Percentiles rank a stretch among this genome's conserved stretches.
These are phyloP conservation scores for Erysimum cheiri DNA, from an alignment of 441 rosid genomes.

Conservation along the genomic window DNA sequence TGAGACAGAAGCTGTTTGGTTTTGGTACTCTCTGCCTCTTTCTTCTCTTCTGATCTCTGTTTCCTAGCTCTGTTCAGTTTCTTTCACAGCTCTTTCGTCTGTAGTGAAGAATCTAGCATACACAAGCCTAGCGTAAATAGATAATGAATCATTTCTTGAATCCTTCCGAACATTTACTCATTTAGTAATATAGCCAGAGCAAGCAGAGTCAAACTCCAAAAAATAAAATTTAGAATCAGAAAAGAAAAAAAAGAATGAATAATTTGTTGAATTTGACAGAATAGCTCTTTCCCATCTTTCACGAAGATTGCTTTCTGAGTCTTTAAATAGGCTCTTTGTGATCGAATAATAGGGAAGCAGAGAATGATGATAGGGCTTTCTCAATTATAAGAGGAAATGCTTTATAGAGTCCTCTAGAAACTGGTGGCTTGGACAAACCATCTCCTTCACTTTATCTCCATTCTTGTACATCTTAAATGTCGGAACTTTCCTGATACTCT, in stretches of 20 bases:
- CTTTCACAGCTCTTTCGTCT: background rate
- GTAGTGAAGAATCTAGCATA: background rate
- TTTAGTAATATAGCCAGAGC: constrained; percentile 23
- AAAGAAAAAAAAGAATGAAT: constrained; percentile 37
- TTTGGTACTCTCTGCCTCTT: background rate
- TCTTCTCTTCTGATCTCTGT: background rate
- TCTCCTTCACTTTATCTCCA: constrained; percentile 61
- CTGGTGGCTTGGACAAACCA: constrained; percentile 58
- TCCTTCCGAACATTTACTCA: constrained; percentile 35
- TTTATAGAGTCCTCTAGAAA: constrained; percentile 57
- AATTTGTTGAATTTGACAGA: constrained; percentile 38
- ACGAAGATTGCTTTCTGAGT: constrained; percentile 28
- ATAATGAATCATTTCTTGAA: constrained; percentile 34
- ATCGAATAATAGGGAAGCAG: constrained; percentile 25
- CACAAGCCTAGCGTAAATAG: background rate
- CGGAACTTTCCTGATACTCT: constrained; percentile 53
- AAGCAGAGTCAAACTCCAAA: constrained; percentile 30
- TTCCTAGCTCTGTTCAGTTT: background rate
- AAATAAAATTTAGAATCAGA: background rate
- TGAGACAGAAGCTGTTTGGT: background rate
- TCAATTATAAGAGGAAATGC: constrained; percentile 43
- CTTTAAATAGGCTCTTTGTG: constrained; percentile 28
- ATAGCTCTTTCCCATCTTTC: constrained; percentile 34
- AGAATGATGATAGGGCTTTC: constrained; percentile 23
- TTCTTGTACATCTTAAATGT: constrained; percentile 61